Evolutionary conservation across 2,329 filamentous ascomycete species (phyloP).

Genomic region (Beauveria sp.): DNA sequence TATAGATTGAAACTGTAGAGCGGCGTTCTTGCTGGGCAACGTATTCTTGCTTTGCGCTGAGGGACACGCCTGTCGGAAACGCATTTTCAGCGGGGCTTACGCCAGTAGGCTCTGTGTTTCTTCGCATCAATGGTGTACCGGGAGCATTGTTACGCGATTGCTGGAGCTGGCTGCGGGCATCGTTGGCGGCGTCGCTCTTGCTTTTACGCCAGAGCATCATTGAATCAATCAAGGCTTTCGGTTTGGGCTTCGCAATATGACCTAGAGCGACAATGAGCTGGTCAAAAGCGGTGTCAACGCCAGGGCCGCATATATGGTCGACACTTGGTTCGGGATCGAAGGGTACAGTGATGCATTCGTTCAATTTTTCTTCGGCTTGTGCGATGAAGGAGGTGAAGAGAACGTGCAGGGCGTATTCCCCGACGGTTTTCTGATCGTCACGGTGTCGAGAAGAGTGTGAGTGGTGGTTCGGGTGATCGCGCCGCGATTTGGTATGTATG

Average conservation of each 20-base stretch:
- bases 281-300: slow-evolving; percentile 82
- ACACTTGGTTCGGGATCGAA: slow-evolving; percentile 77
- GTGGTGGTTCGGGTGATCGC: slow-evolving; percentile 66
- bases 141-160: slow-evolving; percentile 37
- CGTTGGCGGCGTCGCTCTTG: slow-evolving; percentile 81
- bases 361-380: slow-evolving; percentile 93
- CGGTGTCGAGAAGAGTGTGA: slow-evolving; percentile 67
- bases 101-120: slow-evolving; percentile 68
- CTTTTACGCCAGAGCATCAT: slow-evolving; percentile 98
- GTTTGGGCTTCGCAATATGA: slow-evolving; percentile 89
- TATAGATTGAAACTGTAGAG: slow-evolving; percentile 91
- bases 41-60: slow-evolving; percentile 56
- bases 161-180: slow-evolving; percentile 53
- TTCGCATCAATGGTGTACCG: slow-evolving; percentile 50
- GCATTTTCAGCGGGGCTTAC: slow-evolving; percentile 25
- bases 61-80: slow-evolving; percentile 28
- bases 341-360: slow-evolving; percentile 72
- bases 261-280: slow-evolving; percentile 89
- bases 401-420: slow-evolving; percentile 94
- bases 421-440: slow-evolving; percentile 84
- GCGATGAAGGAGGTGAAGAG: slow-evolving; percentile 96
- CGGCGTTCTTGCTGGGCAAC: slow-evolving; percentile 77
- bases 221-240: slow-evolving; percentile 89
- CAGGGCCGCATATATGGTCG: slow-evolving; percentile 83
- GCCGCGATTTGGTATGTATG: slow-evolving; percentile 59